These are phyloP conservation scores for Colletotrichum sp. DNA, from an alignment of 2,329 filamentous ascomycete genomes.

Conservation along the genomic window DNA sequence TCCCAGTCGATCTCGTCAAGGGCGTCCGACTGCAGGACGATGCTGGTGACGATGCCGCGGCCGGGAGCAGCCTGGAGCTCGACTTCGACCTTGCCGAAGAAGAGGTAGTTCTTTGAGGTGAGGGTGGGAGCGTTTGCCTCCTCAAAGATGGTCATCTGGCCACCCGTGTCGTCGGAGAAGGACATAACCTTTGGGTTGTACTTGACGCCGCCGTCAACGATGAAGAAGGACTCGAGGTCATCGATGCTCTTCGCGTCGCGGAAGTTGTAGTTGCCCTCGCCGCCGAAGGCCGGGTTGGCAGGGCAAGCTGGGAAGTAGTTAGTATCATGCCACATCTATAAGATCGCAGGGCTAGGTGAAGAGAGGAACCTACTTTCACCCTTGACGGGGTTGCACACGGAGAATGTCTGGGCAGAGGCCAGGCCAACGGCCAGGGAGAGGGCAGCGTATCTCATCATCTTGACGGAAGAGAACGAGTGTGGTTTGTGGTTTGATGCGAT, in stretches of 20 bases:
- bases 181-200: slow-evolving; percentile 41
- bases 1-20: slow-evolving; percentile 61
- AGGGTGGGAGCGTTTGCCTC: slow-evolving; percentile 53
- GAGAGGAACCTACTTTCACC: slow-evolving; percentile 10
- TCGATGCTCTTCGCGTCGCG: slow-evolving; percentile 34
- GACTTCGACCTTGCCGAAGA: slow-evolving; percentile 57
- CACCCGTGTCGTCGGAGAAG: slow-evolving; percentile 44
- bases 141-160: slow-evolving; percentile 53
- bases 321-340: not conserved
- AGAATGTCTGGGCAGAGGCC: slow-evolving; percentile 21
- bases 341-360: not conserved
- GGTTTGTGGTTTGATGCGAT: not conserved
- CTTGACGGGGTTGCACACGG: slow-evolving; percentile 21
- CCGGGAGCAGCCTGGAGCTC: slow-evolving; percentile 52
- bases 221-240: slow-evolving; percentile 56
- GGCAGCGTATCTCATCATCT: slow-evolving; percentile 8
- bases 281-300: slow-evolving; percentile 22
- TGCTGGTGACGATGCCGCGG: slow-evolving; percentile 52
- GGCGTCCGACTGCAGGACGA: slow-evolving; percentile 55
- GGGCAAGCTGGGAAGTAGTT: slow-evolving; percentile 7
- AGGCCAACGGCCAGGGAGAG: slow-evolving; percentile 15
- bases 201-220: slow-evolving; percentile 52
- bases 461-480: not conserved
- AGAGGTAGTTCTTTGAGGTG: slow-evolving; percentile 51
- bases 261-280: slow-evolving; percentile 16